Evolutionary conservation across 352 stramenopile species (phyloP), one percentile per base, ranked within the genome.

Genomic region (Globisporangium megalacanthum): DNA sequence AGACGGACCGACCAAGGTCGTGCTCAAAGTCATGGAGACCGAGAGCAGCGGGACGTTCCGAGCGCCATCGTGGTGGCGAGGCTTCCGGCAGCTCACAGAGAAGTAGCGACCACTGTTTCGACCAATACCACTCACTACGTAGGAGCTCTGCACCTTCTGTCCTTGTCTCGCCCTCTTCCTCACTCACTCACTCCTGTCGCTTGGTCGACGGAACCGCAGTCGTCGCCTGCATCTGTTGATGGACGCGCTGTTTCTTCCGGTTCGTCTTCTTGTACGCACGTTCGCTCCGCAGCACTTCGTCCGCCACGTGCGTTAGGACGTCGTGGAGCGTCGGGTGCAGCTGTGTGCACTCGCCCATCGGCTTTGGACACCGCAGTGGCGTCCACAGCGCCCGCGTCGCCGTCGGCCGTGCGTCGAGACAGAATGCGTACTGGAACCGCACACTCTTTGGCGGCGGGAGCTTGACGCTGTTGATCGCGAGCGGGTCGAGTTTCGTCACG

Each of bases 51-150:
- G 81, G 31, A 82, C 85, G 15, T 91, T 93, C 20, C 46, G 72
- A 5, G 78, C 92, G 14, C 94, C 94, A 7, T 70, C 58, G 8
- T 90, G 89, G 75, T 98, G 95, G 95, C 86, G 91, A 66, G 92
- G 89, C 19, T 97, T 89, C 56, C 83, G 92, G 19, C 85, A 94
- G 63, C 79, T 98, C 33, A 97, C 82, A 6, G 95, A 94, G 69
- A 98, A 98, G 69, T 96, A 86, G 25, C 25, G 25, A 29, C 25
- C 25, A 29, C 25, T 4, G 25, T 29, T 29, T 4, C 25, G 25
- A 29, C 25, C 25, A 29, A 29, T 29, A 29, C 25, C 25, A 29
- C 25, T 29, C 25, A 29, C 25, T 29, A 29, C 25, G 25, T 29
- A 29, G 25, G 25, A 29, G n/a, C n/a, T 29, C 25, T 29, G 25